Evolutionary conservation across 2,329 filamentous ascomycete genomes (phyloP).

Genomic region (Cladosporium sp.): DNA sequence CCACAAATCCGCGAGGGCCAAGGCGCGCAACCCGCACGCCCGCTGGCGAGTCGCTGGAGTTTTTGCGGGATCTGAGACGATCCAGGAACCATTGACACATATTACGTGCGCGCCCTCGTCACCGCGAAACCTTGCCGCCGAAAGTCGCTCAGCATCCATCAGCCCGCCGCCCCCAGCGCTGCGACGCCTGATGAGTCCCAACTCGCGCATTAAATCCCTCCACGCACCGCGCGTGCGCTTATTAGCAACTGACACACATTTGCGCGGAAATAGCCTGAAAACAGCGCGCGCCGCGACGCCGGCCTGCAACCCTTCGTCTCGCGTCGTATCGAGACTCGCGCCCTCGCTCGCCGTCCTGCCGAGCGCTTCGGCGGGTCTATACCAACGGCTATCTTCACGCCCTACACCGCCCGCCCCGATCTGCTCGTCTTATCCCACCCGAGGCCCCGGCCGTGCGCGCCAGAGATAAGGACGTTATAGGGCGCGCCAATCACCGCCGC

Average conservation of each 20-base stretch:
- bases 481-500: background rate
- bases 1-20: too few species aligned
- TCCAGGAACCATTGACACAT: constrained; percentile 7
- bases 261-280: too few species aligned
- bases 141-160: background rate
- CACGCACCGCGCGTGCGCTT: too few species aligned
- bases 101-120: background rate
- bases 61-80: constrained; percentile 5
- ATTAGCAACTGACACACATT: too few species aligned
- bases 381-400: constrained; percentile 9
- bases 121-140: background rate
- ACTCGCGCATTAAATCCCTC: too few species aligned
- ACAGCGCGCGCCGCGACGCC: too few species aligned
- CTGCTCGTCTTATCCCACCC: background rate
- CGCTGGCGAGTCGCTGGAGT: background rate
- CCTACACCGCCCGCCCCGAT: constrained; percentile 6
- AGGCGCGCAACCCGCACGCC: too few species aligned
- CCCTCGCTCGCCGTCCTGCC: too few species aligned
- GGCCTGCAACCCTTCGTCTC: background rate
- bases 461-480: constrained; percentile 7
- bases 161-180: background rate
- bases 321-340: background rate
- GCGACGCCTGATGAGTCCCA: too few species aligned
- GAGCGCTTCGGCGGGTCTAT: background rate
- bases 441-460: constrained; percentile 8